Evolutionary conservation across 2,329 filamentous ascomycete species (phyloP).

Genomic region (Alternaria burnsii): DNA sequence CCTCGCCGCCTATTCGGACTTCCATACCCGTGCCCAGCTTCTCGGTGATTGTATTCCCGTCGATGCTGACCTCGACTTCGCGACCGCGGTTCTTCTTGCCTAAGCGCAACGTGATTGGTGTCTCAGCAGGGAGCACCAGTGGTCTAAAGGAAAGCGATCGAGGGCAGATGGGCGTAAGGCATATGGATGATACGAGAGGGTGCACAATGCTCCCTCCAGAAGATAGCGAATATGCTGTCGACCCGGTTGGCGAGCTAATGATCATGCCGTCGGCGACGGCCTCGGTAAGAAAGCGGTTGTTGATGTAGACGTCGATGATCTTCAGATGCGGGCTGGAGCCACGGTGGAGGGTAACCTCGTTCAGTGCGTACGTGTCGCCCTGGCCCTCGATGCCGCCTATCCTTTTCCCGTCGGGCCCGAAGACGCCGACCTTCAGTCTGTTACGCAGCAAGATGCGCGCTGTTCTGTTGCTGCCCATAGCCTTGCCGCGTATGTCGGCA

Average conservation of each 20-base stretch:
- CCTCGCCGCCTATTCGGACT: constrained; percentile 87
- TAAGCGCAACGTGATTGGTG: constrained; percentile 80
- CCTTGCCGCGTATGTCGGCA: constrained; percentile 79
- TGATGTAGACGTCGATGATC: constrained; percentile 90
- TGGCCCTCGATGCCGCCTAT: constrained; percentile 42
- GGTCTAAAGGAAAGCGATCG: constrained; percentile 92
- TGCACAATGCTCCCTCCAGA: constrained; percentile 94
- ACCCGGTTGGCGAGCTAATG: constrained; percentile 91
- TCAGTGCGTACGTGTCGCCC: constrained; percentile 76
- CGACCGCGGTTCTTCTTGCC: constrained; percentile 67
- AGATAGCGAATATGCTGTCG: constrained; percentile 93
- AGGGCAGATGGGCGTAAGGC: constrained; percentile 94
- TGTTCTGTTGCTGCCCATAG: constrained; percentile 76
- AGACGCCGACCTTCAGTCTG: constrained; percentile 85
- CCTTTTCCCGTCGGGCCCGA: constrained; percentile 70
- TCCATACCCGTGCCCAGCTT: constrained; percentile 66
- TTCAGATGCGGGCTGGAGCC: constrained; percentile 90
- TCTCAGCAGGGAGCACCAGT: constrained; percentile 85
- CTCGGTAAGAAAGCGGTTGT: constrained; percentile 88
- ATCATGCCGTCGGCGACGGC: constrained; percentile 96
- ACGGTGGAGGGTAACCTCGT: constrained; percentile 93
- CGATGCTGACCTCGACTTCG: constrained; percentile 61
- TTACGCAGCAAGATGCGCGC: constrained; percentile 88
- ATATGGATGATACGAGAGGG: constrained; percentile 84
- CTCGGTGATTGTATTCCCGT: constrained; percentile 55